Evolutionary conservation across 768 basidiomycete genomes (phyloP).

Genomic region (Pholiota microspora): DNA sequence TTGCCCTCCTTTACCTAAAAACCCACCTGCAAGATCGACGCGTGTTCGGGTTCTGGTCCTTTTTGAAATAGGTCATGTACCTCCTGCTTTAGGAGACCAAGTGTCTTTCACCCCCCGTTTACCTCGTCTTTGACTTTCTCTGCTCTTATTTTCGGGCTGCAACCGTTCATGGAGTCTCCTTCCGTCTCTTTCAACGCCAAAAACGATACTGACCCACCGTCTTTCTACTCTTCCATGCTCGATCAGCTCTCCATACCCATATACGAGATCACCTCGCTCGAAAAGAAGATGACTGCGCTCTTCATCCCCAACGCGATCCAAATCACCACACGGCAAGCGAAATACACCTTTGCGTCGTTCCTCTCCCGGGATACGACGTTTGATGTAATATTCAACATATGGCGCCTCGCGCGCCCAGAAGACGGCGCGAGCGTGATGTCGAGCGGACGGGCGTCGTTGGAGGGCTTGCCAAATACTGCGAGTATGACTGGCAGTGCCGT

Average conservation of each 20-base stretch:
- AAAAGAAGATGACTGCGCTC: slow-evolving; percentile 97
- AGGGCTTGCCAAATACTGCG: slow-evolving; percentile 22
- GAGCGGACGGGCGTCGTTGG: slow-evolving; percentile 34
- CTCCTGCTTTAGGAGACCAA: not conserved
- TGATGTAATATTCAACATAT: slow-evolving; percentile 95
- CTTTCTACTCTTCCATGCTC: slow-evolving; percentile 6
- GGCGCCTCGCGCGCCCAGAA: slow-evolving; percentile 86
- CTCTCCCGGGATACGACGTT: slow-evolving; percentile 93
- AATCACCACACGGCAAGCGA: slow-evolving; percentile 75
- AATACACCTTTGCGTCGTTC: slow-evolving; percentile 96
- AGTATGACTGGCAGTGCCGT: slow-evolving; percentile 15
- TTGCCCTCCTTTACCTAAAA: not conserved
- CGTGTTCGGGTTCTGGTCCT: not conserved
- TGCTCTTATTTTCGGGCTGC: not conserved
- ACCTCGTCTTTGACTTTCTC: not conserved
- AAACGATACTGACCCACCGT: slow-evolving; percentile 8
- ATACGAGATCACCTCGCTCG: slow-evolving; percentile 77
- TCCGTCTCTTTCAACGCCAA: not conserved
- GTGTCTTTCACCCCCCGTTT: not conserved
- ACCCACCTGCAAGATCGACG: not conserved
- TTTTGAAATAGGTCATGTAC: not conserved
- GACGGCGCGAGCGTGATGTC: slow-evolving; percentile 37
- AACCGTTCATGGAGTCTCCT: not conserved
- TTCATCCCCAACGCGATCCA: slow-evolving; percentile 97
- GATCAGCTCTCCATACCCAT: slow-evolving; percentile 20